Evolutionary conservation across 163 green algal genomes (phyloP), one percentile per base, ranked within the genome.

Genomic region (Scenedesmus sp.): DNA sequence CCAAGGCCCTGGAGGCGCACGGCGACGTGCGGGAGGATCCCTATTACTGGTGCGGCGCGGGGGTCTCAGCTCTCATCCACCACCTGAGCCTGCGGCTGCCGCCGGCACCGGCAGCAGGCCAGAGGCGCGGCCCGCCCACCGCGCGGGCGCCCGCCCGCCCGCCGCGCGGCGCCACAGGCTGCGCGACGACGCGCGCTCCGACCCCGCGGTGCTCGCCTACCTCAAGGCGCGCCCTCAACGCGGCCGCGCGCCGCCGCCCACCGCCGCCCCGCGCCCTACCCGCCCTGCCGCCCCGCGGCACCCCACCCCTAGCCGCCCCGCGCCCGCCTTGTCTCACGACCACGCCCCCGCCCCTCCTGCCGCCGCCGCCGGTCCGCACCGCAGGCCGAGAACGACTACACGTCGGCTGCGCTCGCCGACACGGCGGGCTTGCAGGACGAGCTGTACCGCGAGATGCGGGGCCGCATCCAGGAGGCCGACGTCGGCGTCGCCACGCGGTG

Each of bases 361-460:
- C n/a, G n/a, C n/a, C n/a, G n/a, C n/a, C n/a, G n/a, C n/a, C n/a
- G n/a, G n/a, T n/a, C n/a, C n/a, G n/a, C n/a, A n/a, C n/a, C n/a
- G n/a, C n/a, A n/a, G n/a, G n/a, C n/a, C n/a, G 92, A 97, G 82
- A 95, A 91, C 17, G 82, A 70, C 0, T 96, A 96, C 82, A 88
- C 82, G 0, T 80, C 90, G 60, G 85, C 86, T 2, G 88, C 89
- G n/a, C 70, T 98, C 84, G 89, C 91, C 0, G 89, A 97, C 77
- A 96, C 92, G 2, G 86, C 93, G 80, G 64, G 60, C 31, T 70
- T 96, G 75, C 91, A 90, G 79, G 87, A 93, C 54, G 17, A 56
- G 65, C 88, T 98, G 78, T 96, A 92, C 84, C 63, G 80, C 29
- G 94, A 98, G 86, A 95, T 98, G 92, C 45, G 89, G 9, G 89